Conservation (phyloP, 164 flowering plant genomes). For the Tetracentron sinense region DNA sequence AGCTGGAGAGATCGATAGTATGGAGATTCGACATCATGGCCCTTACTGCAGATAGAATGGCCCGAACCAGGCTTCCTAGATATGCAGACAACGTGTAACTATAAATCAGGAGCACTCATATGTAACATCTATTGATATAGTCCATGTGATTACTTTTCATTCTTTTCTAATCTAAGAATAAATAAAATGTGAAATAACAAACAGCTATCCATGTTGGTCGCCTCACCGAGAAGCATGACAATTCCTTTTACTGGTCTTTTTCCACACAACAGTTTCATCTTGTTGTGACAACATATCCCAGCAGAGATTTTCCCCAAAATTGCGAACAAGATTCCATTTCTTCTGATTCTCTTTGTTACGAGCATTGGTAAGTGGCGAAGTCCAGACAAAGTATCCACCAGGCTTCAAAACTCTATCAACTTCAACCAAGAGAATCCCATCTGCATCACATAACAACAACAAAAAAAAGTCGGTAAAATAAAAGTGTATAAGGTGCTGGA, state of each 20-base stretch:
- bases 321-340: conserved; percentile 60
- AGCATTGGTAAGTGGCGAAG: conserved; percentile 74
- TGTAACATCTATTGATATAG: background rate
- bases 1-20: conserved; percentile 73
- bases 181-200: conserved; percentile 8
- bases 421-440: conserved; percentile 78
- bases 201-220: conserved; percentile 4
- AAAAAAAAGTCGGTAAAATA: background rate
- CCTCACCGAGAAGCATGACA: conserved; percentile 78
- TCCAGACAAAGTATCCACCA: conserved; percentile 99
- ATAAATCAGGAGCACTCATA: conserved; percentile 10
- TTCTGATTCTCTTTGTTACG: conserved; percentile 66
- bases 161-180: no score
- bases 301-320: conserved; percentile 64
- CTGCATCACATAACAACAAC: conserved; percentile 48
- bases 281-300: conserved; percentile 91
- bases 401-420: conserved; percentile 90
- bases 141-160: background rate
- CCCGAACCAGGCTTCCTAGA: conserved; percentile 66
- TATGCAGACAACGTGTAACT: conserved; percentile 18
- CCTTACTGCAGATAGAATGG: conserved; percentile 67
- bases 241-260: conserved; percentile 61
- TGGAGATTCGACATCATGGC: conserved; percentile 78
- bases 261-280: conserved; percentile 97
- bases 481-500: background rate